Base-by-base conservation (phyloP, 139 green algal species). In the Chlorella sp. region DNA sequence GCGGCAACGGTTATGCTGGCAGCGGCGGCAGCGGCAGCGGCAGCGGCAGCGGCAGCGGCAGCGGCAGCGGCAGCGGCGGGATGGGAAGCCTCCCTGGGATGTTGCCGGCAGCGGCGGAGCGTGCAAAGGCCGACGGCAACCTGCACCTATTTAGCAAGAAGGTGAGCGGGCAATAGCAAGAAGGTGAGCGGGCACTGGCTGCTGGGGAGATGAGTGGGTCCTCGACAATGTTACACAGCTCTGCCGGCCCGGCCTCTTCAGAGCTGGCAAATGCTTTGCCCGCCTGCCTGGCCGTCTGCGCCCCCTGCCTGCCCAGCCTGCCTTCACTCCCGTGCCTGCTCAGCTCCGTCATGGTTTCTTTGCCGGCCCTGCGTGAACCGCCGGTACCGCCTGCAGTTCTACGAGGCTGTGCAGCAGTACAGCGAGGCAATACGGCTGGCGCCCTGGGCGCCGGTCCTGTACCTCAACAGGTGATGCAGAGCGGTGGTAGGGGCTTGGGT, bases 101-200 rank as follows among this genome's bases (percentile, higher is more conserved):
- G 88, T 90, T 95, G 83, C 92, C 93, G 14, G 34, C 85, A 0
- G 88, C 86, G 21, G 95, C 93, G 7, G 94, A 96, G 83, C 71
- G 69, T 36, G 80, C 87, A 37, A 95, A 94, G 88, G 86, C 83
- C 2, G 85, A 90, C 11, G 94, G 92, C 60, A 97, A 96, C 71
- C 83, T 73, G 40, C 88, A 90, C 30, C 89, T 94, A 28, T 97
- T 95, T 64, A 89, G 92, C 32, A 86, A 90, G 73, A 78, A 91
- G 21, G 85, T 32, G n/a, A 18, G 53, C 12, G 32, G 21, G n/a
- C n/a, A n/a, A n/a, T 64, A 89, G 92, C 32, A 86, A 90, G 73
- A 78, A 91, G 21, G 85, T 32, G n/a, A 18, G 53, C 12, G 32
- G 21, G 40, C 1, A 5, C 37, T 64, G 77, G 12, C 37, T 12